Conservation (phyloP, 2,329 filamentous ascomycete species). For the Trichoderma sp. region DNA sequence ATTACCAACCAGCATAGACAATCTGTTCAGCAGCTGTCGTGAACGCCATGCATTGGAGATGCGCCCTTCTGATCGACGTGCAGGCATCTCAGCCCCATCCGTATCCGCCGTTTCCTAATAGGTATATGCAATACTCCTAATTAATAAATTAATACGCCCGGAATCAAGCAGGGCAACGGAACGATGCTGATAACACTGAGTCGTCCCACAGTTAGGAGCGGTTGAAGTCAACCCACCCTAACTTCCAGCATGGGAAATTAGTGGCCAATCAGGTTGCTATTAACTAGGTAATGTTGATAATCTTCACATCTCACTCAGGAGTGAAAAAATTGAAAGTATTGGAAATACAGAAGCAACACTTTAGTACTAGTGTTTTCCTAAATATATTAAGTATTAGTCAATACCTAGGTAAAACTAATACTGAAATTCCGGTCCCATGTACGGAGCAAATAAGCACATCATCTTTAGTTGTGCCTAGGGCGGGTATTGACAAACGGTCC, state of each 20-base stretch:
- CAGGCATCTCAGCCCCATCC: not conserved
- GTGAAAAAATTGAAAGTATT: too few relatives aligned
- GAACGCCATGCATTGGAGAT: not conserved
- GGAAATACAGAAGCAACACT: too few relatives aligned
- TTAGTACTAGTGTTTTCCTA: too few relatives aligned
- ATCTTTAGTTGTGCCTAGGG: too few relatives aligned
- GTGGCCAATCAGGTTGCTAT: not conserved
- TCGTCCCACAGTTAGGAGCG: not conserved
- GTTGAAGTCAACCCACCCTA: not conserved
- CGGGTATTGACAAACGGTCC: not conserved
- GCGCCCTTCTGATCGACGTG: not conserved
- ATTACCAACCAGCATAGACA: not conserved
- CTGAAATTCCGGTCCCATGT: too few relatives aligned
- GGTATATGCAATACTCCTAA: not conserved
- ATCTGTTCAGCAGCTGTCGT: not conserved
- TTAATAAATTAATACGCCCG: not conserved
- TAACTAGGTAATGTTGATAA: not conserved
- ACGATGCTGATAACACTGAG: not conserved
- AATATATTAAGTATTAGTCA: too few relatives aligned
- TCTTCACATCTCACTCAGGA: too few relatives aligned
- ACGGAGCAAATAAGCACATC: too few relatives aligned
- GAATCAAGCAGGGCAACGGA: not conserved
- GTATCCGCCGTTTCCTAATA: not conserved
- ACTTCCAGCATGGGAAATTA: too few relatives aligned
- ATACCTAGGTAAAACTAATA: too few relatives aligned